A percentile compares a stretch with the other conserved stretches of the same genome.
Conservation (phyloP, 176 grass and related monocot genomes). For the Coix lacrymajobi region DNA sequence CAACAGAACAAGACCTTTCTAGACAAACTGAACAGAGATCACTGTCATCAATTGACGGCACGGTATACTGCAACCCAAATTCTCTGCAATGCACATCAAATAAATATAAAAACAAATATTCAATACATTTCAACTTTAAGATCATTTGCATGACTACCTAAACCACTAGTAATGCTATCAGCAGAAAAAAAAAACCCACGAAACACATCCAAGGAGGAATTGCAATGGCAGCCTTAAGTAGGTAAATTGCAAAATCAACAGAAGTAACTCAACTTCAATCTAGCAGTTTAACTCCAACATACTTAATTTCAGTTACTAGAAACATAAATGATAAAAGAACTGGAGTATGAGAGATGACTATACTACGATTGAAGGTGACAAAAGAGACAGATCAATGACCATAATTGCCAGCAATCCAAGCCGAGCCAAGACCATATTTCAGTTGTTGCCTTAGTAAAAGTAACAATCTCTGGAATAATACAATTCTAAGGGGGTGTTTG, state of each 20-base stretch:
- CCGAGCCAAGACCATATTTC: background rate
- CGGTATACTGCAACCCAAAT: constrained; percentile 55
- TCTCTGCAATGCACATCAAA: constrained; percentile 54
- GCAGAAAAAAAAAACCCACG: background rate
- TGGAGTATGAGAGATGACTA: background rate
- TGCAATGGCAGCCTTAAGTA: background rate
- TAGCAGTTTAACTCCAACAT: background rate
- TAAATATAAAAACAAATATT: background rate
- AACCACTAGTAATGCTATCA: background rate
- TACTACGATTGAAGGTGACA: background rate
- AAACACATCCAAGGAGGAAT: background rate
- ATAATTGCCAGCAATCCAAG: background rate
- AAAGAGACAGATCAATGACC: background rate
- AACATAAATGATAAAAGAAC: background rate
- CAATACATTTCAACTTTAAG: background rate
- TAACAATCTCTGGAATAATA: background rate
- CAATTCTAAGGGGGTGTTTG: constrained; percentile 9
- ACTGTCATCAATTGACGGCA: constrained; percentile 57
- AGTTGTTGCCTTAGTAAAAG: background rate
- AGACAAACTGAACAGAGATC: constrained; percentile 91
- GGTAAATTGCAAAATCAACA: constrained; percentile 14
- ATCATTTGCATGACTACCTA: background rate
- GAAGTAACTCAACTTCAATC: background rate
- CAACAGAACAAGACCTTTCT: constrained; percentile 78
- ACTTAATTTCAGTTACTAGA: constrained; percentile 1